These are phyloP conservation scores for Dictyostelium capitatum DNA, from an alignment of 78 protist species.

Conservation along the genomic window DNA sequence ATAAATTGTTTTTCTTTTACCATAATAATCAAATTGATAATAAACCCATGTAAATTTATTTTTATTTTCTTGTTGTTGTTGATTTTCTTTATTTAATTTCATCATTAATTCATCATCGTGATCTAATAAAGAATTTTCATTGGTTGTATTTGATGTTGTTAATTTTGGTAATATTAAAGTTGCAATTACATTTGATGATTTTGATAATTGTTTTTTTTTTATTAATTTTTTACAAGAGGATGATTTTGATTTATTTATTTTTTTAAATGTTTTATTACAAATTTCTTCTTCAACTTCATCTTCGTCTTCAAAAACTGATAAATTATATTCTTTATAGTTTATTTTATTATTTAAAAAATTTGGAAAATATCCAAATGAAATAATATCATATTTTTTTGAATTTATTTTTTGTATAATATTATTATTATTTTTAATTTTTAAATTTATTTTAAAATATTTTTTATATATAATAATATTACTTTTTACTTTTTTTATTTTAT, in stretches of 20 bases:
- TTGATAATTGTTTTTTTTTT: no score
- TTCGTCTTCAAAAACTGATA: background rate
- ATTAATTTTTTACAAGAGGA: background rate
- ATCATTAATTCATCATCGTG: background rate
- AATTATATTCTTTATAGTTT: background rate
- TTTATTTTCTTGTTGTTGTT: background rate
- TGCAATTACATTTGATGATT: conserved; percentile 5
- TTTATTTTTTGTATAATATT: conserved; percentile 4
- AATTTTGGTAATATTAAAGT: conserved; percentile 1
- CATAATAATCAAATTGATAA: background rate
- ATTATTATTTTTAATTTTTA: background rate
- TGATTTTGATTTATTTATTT: background rate
- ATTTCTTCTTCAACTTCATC: background rate
- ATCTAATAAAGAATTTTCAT: background rate
- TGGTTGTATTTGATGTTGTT: background rate
- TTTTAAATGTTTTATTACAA: no score
- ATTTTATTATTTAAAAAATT: background rate
- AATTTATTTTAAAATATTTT: background rate
- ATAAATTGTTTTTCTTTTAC: conserved; percentile 1
- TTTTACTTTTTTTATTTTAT: background rate
- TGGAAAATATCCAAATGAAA: conserved; percentile 6
- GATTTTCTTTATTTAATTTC: background rate
- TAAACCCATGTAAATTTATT: conserved; percentile 20
- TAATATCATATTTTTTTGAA: conserved; percentile 3
- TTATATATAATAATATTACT: background rate